Conservation (phyloP, 768 basidiomycete genomes). For the Auricularia sp. region DNA sequence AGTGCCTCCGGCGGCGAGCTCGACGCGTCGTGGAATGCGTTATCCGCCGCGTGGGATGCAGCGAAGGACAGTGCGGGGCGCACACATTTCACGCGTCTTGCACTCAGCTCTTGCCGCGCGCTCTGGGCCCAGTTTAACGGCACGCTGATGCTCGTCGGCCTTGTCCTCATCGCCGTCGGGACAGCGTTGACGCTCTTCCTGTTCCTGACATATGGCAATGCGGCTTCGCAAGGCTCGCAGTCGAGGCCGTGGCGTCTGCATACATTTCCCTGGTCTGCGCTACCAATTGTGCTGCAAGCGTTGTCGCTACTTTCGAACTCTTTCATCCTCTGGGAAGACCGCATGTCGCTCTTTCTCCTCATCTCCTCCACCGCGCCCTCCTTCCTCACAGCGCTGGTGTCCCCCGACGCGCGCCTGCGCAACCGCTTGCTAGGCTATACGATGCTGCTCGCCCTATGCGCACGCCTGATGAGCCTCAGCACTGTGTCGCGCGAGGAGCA, state of each 20-base stretch:
- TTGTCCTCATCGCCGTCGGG: constrained; percentile 49
- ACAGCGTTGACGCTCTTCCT: constrained; percentile 45
- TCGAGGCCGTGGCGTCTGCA: background rate
- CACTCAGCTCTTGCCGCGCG: constrained; percentile 62
- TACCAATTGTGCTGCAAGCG: constrained; percentile 59
- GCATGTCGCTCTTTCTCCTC: constrained; percentile 64
- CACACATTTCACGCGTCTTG: constrained; percentile 46
- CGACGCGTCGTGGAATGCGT: constrained; percentile 46
- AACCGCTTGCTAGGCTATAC: constrained; percentile 68
- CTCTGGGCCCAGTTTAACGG: constrained; percentile 96
- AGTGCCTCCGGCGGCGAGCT: constrained; percentile 67
- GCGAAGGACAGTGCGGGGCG: constrained; percentile 12
- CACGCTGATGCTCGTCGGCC: constrained; percentile 62
- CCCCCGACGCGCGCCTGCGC: constrained; percentile 44
- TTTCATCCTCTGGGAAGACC: constrained; percentile 97
- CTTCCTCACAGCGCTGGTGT: constrained; percentile 57
- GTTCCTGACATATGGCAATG: constrained; percentile 24
- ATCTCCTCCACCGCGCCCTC: constrained; percentile 52
- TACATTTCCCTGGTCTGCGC: constrained; percentile 12
- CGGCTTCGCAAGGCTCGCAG: background rate
- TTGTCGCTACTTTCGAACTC: constrained; percentile 85
- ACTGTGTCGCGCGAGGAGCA: constrained; percentile 95
- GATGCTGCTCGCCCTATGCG: constrained; percentile 50
- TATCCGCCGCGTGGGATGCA: constrained; percentile 40
- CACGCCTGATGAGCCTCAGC: constrained; percentile 68